These are phyloP conservation scores for Rhytidiadelphus loreus DNA, from an alignment of 225 moss, liverwort and hornwort genomes.

Conservation along the genomic window DNA sequence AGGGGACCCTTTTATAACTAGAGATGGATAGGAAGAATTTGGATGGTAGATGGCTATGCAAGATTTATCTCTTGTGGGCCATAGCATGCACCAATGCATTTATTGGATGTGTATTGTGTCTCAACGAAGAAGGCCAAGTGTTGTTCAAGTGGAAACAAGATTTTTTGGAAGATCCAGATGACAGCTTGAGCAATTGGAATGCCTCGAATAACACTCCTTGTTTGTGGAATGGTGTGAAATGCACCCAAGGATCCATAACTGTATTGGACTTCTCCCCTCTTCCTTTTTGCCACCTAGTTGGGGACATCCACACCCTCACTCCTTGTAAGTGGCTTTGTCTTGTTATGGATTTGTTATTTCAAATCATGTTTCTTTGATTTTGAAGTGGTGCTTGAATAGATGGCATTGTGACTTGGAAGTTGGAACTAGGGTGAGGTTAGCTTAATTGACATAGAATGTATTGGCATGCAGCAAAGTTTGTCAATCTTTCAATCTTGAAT, in stretches of 20 bases:
- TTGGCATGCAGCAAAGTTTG: neutral
- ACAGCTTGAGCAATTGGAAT: neutral
- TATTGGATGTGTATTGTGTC: no score
- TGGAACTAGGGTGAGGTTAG: no score
- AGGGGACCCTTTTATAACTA: fast-evolving
- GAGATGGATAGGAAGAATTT: neutral
- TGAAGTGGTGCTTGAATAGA: neutral
- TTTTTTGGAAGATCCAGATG: neutral
- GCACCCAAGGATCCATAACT: fast-evolving
- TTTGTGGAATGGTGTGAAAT: neutral
- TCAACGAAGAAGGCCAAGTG: neutral
- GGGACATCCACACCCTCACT: neutral
- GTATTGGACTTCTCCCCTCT: neutral
- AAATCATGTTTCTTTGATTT: neutral
- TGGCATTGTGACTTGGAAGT: no score
- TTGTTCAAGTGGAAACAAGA: neutral
- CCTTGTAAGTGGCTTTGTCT: neutral
- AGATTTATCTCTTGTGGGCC: neutral
- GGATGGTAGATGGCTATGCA: neutral
- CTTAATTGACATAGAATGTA: fast-evolving
- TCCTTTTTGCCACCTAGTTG: neutral
- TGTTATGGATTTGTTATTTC: fast-evolving
- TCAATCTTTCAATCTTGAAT: no score
- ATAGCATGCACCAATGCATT: neutral
- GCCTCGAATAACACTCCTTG: neutral